These are phyloP conservation scores for Cynanchum wilfordii DNA, from an alignment of 257 asterid genomes.

Conservation along the genomic window DNA sequence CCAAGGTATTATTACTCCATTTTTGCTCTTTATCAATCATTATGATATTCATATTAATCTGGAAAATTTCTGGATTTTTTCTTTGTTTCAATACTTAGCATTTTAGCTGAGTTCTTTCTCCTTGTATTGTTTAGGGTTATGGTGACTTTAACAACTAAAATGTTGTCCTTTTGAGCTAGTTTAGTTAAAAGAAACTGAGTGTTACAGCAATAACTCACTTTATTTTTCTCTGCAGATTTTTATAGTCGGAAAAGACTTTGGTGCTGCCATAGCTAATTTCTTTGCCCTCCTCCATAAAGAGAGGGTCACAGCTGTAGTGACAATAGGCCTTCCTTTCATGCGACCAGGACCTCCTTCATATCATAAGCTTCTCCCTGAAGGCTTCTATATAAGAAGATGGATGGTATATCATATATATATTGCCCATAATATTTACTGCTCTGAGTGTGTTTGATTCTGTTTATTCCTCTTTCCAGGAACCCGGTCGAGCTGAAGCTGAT, in stretches of 20 bases:
- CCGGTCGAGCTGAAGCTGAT: slow-evolving; percentile 85
- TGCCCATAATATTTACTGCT: not conserved
- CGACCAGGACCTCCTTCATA: slow-evolving; percentile 30
- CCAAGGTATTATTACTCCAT: slow-evolving; percentile 31
- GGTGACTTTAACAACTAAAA: not conserved
- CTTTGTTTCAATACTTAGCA: not conserved
- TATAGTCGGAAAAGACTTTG: slow-evolving; percentile 76
- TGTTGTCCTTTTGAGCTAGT: not conserved
- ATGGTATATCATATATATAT: slow-evolving; percentile 25
- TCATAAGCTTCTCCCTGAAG: slow-evolving; percentile 47
- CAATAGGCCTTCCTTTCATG: slow-evolving; percentile 57
- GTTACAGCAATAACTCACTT: no score
- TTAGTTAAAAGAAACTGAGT: not conserved
- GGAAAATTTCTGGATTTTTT: not conserved
- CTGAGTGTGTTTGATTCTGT: not conserved
- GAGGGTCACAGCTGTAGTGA: slow-evolving; percentile 49
- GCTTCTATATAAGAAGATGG: slow-evolving; percentile 75
- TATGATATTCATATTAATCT: not conserved
- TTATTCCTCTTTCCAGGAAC: slow-evolving; percentile 37
- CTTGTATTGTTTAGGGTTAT: not conserved
- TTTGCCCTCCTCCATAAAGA: slow-evolving; percentile 53
- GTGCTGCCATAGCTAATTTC: slow-evolving; percentile 35
- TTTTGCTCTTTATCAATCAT: not conserved
- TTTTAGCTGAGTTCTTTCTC: not conserved
- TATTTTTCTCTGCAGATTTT: slow-evolving; percentile 43